A percentile compares a stretch with the other conserved stretches of the same genome.
phyloP scores from a whole-genome alignment of 768 basidiomycete species.

The Hygrophoropsis aurantiaca region DNA sequence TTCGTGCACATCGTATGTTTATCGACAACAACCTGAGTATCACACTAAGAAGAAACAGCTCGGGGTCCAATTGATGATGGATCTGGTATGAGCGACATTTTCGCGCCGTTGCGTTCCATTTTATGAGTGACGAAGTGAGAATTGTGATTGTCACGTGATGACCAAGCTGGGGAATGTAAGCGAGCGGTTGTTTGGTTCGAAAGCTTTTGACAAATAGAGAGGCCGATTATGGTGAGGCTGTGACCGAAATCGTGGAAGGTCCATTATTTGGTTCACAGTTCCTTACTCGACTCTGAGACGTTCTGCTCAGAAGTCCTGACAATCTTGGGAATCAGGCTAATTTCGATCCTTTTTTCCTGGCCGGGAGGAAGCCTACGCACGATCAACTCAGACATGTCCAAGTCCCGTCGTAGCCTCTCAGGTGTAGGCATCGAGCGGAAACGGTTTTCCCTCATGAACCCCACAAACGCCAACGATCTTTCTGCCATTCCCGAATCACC shows the following conservation, averaged over 20 bases:
- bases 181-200: slow-evolving; percentile 14
- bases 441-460: slow-evolving; percentile 11
- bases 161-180: no score
- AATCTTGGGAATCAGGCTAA: background rate
- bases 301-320: background rate
- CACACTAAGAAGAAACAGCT: no score
- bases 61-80: no score
- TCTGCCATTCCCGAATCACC: slow-evolving; percentile 13
- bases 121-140: no score
- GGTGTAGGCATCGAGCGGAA: slow-evolving; percentile 12
- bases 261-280: no score
- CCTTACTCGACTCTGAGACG: background rate
- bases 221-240: slow-evolving; percentile 9
- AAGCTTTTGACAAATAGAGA: slow-evolving; percentile 14
- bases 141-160: no score
- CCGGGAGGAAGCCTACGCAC: background rate
- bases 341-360: background rate
- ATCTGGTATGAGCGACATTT: no score
- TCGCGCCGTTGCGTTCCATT: no score
- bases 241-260: no score
- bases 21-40: no score
- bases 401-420: slow-evolving; percentile 22
- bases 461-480: slow-evolving; percentile 14
- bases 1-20: no score
- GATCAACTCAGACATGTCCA: slow-evolving; percentile 20